Base-by-base conservation (phyloP, 2,329 filamentous ascomycete genomes). In the Escovopsis sp. region DNA sequence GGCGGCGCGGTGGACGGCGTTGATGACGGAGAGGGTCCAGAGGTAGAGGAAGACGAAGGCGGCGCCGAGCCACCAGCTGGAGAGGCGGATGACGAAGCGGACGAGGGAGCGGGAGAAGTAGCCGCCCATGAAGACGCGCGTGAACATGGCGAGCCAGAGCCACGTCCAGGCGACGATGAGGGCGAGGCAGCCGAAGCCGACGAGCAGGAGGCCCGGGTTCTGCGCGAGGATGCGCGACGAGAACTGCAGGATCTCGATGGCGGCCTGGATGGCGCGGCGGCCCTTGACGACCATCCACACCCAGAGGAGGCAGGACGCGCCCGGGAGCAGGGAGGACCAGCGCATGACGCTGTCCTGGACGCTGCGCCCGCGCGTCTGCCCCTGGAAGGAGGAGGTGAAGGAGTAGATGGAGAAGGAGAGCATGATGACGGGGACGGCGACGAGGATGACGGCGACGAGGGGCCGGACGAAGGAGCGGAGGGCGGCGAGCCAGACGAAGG, bases 91-190 rank as follows among this genome's bases (percentile, higher is more conserved):
- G 48, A 93, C 71, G 57, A 92, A 94, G 29, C 57, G 55, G 1
- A 66, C 62, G 21, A 77, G 62, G 15, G 54, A 62, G 40, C 70
- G 72, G 13, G 76, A 75, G 44, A 88, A 76, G 55, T 87, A 81
- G 0, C 90, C 90, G n/a, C 84, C 85, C 39, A 96, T 74, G 56
- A 98, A 98, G 39, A 96, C 78, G 31, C 86, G 73, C 7, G 87
- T 88, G 57, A 98, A 96, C 86, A 98, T 94, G 47, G 77, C 76
- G 45, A 96, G 74, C 90, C 90, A 98, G 6, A 82, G 57, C 90
- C 90, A 98, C 0, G 87, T 94, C 80, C 87, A 96, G 12, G 74
- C 62, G 9, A 94, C 81, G 30, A 93, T 79, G 18, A 77, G 63
- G 6, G 64, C 70, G 12, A 96, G 68, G 16, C 79, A 80, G 10